phyloP scores from a whole-genome alignment of 2,329 filamentous ascomycete genomes.

The Phialocephala sp. region DNA sequence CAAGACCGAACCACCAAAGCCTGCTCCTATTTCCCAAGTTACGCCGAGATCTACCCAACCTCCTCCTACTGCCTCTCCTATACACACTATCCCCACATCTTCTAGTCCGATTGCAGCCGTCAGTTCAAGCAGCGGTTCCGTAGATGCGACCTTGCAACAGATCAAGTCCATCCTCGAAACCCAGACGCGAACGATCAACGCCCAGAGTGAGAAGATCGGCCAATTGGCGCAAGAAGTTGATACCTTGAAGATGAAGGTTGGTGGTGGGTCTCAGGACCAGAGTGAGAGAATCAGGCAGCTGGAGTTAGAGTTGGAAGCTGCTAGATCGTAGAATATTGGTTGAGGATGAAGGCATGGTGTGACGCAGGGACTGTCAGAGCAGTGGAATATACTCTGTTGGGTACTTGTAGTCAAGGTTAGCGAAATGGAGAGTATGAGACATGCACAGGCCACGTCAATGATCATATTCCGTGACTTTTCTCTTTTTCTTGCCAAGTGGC shows the following conservation, averaged over 20 bases:
- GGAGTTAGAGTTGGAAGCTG: conserved; percentile 70
- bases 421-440: neutral
- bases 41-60: conserved; percentile 30
- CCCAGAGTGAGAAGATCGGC: conserved; percentile 78
- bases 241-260: conserved; percentile 77
- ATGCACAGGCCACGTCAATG: neutral
- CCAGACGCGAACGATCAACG: conserved; percentile 77
- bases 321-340: conserved; percentile 44
- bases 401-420: neutral
- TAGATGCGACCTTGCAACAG: conserved; percentile 72
- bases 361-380: neutral
- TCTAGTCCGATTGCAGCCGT: conserved; percentile 45
- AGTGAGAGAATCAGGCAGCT: conserved; percentile 71
- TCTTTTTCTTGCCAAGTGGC: neutral
- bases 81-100: conserved; percentile 45
- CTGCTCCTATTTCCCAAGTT: conserved; percentile 39
- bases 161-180: conserved; percentile 79
- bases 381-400: neutral
- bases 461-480: neutral
- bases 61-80: conserved; percentile 29
- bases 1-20: conserved; percentile 39
- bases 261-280: conserved; percentile 62
- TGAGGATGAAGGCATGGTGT: neutral
- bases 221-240: conserved; percentile 76
- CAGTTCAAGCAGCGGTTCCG: conserved; percentile 47